Percentiles rank a stretch among this genome's conserved stretches.
Evolutionary conservation across 2,329 filamentous ascomycete species (phyloP).

Genomic region (Raffaelea arxii): DNA sequence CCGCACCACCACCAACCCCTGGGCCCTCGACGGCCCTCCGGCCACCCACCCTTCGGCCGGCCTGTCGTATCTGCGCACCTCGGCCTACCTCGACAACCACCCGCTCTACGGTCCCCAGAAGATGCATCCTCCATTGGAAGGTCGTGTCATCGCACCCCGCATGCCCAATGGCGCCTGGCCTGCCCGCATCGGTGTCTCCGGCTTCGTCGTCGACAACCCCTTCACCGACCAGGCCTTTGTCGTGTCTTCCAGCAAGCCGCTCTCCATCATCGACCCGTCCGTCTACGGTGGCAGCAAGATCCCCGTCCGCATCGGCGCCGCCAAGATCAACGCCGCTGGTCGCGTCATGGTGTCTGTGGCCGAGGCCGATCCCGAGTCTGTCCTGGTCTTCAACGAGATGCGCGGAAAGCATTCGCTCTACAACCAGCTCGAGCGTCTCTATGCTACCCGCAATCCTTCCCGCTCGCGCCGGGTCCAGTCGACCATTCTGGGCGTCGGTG

Average conservation of each 20-base stretch:
- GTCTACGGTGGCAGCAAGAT: slow-evolving; percentile 44
- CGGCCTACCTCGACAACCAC: slow-evolving; percentile 47
- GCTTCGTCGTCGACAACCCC: slow-evolving; percentile 38
- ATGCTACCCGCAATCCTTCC: slow-evolving; percentile 14
- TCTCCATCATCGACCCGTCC: slow-evolving; percentile 34
- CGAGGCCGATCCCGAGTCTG: slow-evolving; percentile 27
- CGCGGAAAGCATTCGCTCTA: slow-evolving; percentile 23
- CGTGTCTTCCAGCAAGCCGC: slow-evolving; percentile 10
- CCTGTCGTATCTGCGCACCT: slow-evolving; percentile 50
- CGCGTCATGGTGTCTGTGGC: slow-evolving; percentile 34
- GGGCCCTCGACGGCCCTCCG: slow-evolving; percentile 45
- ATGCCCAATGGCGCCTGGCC: slow-evolving; percentile 13
- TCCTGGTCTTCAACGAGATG: slow-evolving; percentile 37
- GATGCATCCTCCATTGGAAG: slow-evolving; percentile 35
- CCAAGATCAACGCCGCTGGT: slow-evolving; percentile 39
- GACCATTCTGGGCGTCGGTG: slow-evolving; percentile 27
- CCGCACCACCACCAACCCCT: slow-evolving; percentile 25
- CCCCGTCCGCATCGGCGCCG: slow-evolving; percentile 35
- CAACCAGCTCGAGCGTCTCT: slow-evolving; percentile 18
- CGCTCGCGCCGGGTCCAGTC: slow-evolving; percentile 3
- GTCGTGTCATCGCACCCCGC: slow-evolving; percentile 40
- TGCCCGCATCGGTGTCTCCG: slow-evolving; percentile 43
- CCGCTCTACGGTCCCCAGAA: slow-evolving; percentile 50
- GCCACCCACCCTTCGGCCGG: slow-evolving; percentile 53
- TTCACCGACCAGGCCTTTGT: slow-evolving; percentile 33